Conservation (phyloP, 345 rosid species). For the Leavenworthia alabamica region DNA sequence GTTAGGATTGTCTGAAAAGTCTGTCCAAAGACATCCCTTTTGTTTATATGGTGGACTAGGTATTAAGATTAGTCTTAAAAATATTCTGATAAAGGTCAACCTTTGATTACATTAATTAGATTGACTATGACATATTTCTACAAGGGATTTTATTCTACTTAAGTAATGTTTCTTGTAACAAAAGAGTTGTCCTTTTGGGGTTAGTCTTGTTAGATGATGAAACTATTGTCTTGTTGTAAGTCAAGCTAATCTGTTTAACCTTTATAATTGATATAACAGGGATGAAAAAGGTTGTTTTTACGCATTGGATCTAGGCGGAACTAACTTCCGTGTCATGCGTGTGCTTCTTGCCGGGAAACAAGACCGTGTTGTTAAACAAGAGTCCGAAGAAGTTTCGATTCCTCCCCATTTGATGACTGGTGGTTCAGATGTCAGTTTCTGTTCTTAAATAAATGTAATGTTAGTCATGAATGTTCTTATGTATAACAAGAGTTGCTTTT, state of each 20-base stretch:
- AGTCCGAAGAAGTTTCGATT: constrained; percentile 72
- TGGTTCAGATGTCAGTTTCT: constrained; percentile 53
- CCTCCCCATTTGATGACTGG: constrained; percentile 88
- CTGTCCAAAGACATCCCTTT: neutral
- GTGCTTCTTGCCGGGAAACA: constrained; percentile 72
- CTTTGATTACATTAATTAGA: neutral
- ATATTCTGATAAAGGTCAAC: neutral
- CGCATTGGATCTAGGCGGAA: constrained; percentile 96
- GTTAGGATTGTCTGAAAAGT: neutral
- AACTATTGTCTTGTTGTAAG: neutral
- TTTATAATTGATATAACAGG: constrained; percentile 27
- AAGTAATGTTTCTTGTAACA: neutral
- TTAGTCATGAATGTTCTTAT: neutral
- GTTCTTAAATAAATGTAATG: neutral
- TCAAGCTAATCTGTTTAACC: constrained; percentile 5
- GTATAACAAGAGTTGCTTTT: neutral
- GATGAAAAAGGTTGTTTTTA: constrained; percentile 77
- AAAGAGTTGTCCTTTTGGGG: too few species aligned
- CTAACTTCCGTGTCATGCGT: constrained; percentile 89
- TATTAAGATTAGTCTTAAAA: neutral
- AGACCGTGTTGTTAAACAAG: constrained; percentile 56
- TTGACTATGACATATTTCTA: neutral
- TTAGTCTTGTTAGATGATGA: too few species aligned
- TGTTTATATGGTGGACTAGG: neutral
- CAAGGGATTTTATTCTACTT: neutral